Evolutionary conservation across 495 filamentous ascomycete species (phyloP).

Genomic region (Melanomma pulvis-pyrius): DNA sequence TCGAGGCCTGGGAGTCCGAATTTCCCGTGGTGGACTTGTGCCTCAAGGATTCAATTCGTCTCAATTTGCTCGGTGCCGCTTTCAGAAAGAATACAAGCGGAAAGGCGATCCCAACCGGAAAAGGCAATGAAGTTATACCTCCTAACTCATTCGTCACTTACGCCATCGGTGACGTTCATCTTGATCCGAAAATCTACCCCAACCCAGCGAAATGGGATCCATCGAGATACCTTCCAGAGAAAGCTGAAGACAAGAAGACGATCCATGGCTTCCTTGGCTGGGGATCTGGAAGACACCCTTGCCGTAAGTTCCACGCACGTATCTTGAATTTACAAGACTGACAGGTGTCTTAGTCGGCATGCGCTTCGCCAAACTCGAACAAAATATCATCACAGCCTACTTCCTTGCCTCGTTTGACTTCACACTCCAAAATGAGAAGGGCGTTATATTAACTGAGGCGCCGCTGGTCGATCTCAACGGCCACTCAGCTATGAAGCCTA

Average conservation of each 20-base stretch:
- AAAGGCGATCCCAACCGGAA: constrained; percentile 44
- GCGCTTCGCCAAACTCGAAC: constrained; percentile 55
- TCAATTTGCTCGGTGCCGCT: constrained; percentile 41
- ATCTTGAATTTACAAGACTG: not conserved
- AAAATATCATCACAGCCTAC: constrained; percentile 50
- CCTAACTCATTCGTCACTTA: constrained; percentile 45
- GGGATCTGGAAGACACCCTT: constrained; percentile 53
- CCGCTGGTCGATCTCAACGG: constrained; percentile 21
- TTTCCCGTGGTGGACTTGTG: constrained; percentile 52
- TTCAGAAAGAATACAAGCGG: constrained; percentile 47
- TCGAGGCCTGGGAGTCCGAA: constrained; percentile 53
- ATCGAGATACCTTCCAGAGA: constrained; percentile 47
- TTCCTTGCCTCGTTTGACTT: constrained; percentile 43
- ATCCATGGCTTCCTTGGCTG: constrained; percentile 49
- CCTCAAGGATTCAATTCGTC: constrained; percentile 51
- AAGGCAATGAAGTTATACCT: constrained; percentile 50
- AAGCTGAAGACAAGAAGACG: constrained; percentile 51
- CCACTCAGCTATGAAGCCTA: constrained; percentile 19
- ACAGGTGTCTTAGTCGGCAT: constrained; percentile 24
- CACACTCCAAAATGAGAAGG: constrained; percentile 24
- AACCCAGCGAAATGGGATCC: constrained; percentile 53
- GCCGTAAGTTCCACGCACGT: constrained; percentile 32
- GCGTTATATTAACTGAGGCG: not conserved
- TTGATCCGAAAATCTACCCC: constrained; percentile 49
- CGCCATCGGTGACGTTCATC: constrained; percentile 44